Percentiles rank a stretch among this genome's conserved stretches.
Conservation (phyloP, 768 basidiomycete genomes). For the Rhizopogon salebrosus region DNA sequence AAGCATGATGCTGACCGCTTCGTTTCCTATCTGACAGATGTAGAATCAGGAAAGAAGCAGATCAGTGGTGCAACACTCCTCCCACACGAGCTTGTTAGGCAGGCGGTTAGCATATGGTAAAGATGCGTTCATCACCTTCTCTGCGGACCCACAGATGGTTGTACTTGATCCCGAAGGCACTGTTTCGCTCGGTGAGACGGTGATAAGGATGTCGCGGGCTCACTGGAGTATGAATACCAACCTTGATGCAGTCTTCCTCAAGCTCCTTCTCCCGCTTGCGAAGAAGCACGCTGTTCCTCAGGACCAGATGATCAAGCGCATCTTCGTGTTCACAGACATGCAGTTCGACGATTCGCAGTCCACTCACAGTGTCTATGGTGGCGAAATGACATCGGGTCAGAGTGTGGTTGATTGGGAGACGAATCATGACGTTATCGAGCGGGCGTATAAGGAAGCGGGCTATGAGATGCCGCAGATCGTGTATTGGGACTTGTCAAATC, state of each 20-base stretch:
- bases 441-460: slow-evolving; percentile 53
- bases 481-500: slow-evolving; percentile 56
- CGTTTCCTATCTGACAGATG: slow-evolving; percentile 47
- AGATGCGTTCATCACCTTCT: slow-evolving; percentile 68
- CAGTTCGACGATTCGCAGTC: slow-evolving; percentile 48
- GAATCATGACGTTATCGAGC: slow-evolving; percentile 52
- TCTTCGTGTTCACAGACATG: slow-evolving; percentile 79
- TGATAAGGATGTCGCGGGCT: slow-evolving; percentile 29
- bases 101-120: slow-evolving; percentile 38
- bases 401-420: slow-evolving; percentile 44
- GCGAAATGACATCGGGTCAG: too few species aligned
- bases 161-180: slow-evolving; percentile 36
- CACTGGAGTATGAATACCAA: slow-evolving; percentile 60
- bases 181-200: slow-evolving; percentile 30
- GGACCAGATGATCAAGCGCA: slow-evolving; percentile 70
- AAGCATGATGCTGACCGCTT: slow-evolving; percentile 57
- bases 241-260: slow-evolving; percentile 53
- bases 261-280: slow-evolving; percentile 60
- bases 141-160: slow-evolving; percentile 42
- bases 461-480: slow-evolving; percentile 72
- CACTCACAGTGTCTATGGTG: too few species aligned
- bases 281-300: slow-evolving; percentile 47
- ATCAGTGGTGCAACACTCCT: slow-evolving; percentile 67
- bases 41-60: slow-evolving; percentile 47
- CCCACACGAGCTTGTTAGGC: slow-evolving; percentile 53